phyloP scores from a whole-genome alignment of 768 basidiomycete genomes.

The Kwoniella shandongensis region DNA sequence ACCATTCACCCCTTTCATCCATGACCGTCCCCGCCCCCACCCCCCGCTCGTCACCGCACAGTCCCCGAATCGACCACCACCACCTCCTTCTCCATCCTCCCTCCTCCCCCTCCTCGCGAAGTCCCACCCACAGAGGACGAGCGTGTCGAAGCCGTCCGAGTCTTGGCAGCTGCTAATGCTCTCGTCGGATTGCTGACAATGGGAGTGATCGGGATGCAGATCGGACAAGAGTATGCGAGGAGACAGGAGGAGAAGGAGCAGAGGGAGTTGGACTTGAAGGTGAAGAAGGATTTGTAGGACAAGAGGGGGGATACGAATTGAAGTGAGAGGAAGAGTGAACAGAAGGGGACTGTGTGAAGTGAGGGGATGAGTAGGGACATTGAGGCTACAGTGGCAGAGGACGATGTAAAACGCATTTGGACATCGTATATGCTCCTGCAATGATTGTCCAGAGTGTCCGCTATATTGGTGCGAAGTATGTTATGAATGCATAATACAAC shows the following conservation, averaged over 20 bases:
- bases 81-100: slow-evolving; percentile 48
- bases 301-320: not conserved
- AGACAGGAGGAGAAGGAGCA: slow-evolving; percentile 61
- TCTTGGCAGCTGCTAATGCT: slow-evolving; percentile 82
- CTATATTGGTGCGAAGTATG: too few relatives aligned
- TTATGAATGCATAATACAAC: too few relatives aligned
- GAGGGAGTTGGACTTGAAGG: slow-evolving; percentile 50
- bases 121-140: slow-evolving; percentile 59
- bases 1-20: not conserved
- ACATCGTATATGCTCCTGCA: too few relatives aligned
- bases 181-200: slow-evolving; percentile 72
- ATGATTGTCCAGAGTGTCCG: too few relatives aligned
- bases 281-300: slow-evolving; percentile 42
- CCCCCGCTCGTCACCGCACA: slow-evolving; percentile 9
- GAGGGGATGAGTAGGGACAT: too few relatives aligned
- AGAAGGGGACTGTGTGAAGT: too few relatives aligned
- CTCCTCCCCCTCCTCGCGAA: slow-evolving; percentile 42
- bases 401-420: too few relatives aligned
- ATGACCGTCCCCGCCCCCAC: not conserved
- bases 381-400: too few relatives aligned
- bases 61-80: slow-evolving; percentile 43
- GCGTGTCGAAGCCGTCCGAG: slow-evolving; percentile 72
- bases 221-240: slow-evolving; percentile 79
- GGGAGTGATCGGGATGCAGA: slow-evolving; percentile 58
- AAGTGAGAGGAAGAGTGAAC: not conserved